These are phyloP conservation scores for Coemansia sp. DNA, from an alignment of 192 early-diverging fungal genomes.

Conservation along the genomic window DNA sequence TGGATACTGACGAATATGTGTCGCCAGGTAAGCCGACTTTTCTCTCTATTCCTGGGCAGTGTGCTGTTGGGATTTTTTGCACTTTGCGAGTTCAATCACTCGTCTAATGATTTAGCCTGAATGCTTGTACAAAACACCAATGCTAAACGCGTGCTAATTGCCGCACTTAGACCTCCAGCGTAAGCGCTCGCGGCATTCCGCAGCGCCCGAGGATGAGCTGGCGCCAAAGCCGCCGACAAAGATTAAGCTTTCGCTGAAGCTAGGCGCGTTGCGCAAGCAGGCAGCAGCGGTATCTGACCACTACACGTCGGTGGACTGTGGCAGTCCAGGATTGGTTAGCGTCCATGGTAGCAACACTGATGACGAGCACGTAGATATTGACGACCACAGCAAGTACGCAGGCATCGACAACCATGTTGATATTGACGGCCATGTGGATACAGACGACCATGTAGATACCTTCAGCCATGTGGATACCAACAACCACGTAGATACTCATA, in stretches of 20 bases:
- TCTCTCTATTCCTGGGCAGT: no score
- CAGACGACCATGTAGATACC: no score
- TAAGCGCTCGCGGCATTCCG: background rate
- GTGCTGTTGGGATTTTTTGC: no score
- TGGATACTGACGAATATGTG: constrained; percentile 7
- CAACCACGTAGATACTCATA: no score
- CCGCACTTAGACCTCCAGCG: background rate
- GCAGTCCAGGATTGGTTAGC: background rate
- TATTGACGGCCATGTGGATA: constrained; percentile 16
- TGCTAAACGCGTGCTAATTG: no score
- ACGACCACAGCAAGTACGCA: background rate
- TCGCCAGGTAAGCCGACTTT: constrained; percentile 3
- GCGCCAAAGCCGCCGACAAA: constrained; percentile 11
- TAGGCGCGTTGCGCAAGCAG: constrained; percentile 22
- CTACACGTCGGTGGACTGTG: background rate
- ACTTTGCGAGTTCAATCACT: no score
- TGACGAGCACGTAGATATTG: constrained; percentile 1
- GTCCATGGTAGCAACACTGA: background rate
- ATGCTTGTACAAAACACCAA: no score
- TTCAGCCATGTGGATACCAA: no score
- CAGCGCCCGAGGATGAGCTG: background rate
- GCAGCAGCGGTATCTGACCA: background rate
- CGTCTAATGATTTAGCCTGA: no score
- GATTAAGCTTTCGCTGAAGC: constrained; percentile 47
- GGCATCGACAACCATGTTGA: constrained; percentile 23